Percentiles rank a stretch among this genome's conserved stretches.
phyloP scores from a whole-genome alignment of 306 rosid species.

The Prinsepia uniflora region DNA sequence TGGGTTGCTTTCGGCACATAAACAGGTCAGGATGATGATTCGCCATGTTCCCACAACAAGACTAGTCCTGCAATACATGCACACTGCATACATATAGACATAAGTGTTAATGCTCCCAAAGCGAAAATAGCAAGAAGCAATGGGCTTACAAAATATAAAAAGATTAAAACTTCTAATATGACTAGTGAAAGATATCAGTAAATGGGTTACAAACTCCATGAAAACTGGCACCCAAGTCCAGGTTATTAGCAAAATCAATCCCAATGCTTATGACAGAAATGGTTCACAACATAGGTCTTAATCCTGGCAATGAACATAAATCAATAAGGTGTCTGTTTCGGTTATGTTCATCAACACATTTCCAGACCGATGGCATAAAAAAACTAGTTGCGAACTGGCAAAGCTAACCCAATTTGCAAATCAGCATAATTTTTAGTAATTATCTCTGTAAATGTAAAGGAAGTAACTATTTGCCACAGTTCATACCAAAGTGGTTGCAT shows the following conservation, averaged over 20 bases:
- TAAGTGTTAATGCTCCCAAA: not conserved
- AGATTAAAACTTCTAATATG: not conserved
- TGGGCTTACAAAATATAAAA: not conserved
- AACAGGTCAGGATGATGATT: constrained; percentile 97
- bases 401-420: not conserved
- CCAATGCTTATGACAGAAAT: not conserved
- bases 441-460: no score
- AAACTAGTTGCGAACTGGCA: not conserved
- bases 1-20: constrained; percentile 92
- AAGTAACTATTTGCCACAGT: not conserved
- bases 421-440: not conserved
- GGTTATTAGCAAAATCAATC: not conserved
- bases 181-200: not conserved
- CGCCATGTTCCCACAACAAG: constrained; percentile 42
- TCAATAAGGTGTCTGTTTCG: not conserved
- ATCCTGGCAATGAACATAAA: not conserved
- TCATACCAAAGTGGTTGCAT: not conserved
- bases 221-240: not conserved
- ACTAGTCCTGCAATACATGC: not conserved
- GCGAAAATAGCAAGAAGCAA: not conserved
- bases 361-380: not conserved
- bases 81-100: not conserved
- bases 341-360: not conserved
- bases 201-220: not conserved
- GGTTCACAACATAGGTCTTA: not conserved